These are phyloP conservation scores for Colletotrichum karsti DNA, from an alignment of 2,329 filamentous ascomycete species.

Conservation along the genomic window DNA sequence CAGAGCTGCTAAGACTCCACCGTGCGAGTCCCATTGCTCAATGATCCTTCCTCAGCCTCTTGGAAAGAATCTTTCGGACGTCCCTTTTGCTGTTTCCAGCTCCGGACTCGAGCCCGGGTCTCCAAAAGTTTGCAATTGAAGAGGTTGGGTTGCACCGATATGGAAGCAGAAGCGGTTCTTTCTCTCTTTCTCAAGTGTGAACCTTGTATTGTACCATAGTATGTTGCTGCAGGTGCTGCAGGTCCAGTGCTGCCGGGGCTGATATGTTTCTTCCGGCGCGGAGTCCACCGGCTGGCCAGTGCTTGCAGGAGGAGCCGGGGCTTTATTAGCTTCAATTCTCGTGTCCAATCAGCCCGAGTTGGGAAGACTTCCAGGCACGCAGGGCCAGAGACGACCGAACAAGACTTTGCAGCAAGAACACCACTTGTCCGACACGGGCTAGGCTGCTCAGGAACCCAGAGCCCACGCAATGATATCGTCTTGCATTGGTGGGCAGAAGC, in stretches of 20 bases:
- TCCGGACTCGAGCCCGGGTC: neutral
- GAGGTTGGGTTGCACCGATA: neutral
- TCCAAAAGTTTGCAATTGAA: neutral
- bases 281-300: neutral
- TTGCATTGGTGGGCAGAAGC: neutral
- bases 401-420: neutral
- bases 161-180: no score
- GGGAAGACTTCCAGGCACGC: neutral
- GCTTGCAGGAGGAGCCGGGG: neutral
- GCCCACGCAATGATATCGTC: neutral
- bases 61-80: no score
- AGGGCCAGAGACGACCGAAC: neutral
- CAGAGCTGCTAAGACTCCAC: slow-evolving; percentile 3
- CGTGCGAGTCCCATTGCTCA: neutral
- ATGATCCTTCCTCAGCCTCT: no score
- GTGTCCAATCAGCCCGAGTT: neutral
- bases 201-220: no score
- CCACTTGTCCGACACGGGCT: neutral
- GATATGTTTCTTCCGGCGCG: neutral
- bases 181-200: no score
- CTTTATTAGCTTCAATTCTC: neutral
- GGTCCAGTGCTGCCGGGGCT: neutral
- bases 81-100: neutral
- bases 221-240: neutral
- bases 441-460: neutral